phyloP scores from a whole-genome alignment of 139 green algal species.

The Pycnococcus provasolii region DNA sequence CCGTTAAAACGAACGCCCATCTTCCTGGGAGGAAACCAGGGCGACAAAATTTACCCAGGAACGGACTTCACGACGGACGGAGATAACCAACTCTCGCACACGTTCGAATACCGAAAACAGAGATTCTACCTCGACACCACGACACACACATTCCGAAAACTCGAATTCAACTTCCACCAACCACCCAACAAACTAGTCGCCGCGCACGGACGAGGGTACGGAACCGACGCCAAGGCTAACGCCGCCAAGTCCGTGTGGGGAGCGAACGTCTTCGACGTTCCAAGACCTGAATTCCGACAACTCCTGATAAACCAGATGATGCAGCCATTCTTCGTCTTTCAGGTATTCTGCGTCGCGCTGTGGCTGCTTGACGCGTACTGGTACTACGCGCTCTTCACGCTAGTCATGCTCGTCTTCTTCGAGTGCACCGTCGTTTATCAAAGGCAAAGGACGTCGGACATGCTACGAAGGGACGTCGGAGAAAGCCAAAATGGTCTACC shows the following conservation, averaged over 20 bases:
- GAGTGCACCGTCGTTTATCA: slow-evolving; percentile 89
- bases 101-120: too few relatives aligned
- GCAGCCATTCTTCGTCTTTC: slow-evolving; percentile 92
- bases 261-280: neutral
- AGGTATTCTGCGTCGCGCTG: slow-evolving; percentile 85
- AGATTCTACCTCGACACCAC: too few relatives aligned
- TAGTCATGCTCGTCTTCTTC: slow-evolving; percentile 94
- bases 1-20: too few relatives aligned
- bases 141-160: too few relatives aligned
- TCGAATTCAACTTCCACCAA: too few relatives aligned
- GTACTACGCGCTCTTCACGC: slow-evolving; percentile 97
- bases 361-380: slow-evolving; percentile 84
- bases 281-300: neutral
- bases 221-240: too few relatives aligned
- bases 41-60: too few relatives aligned
- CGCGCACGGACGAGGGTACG: too few relatives aligned
- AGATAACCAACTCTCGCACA: too few relatives aligned
- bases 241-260: neutral
- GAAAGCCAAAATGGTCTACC: slow-evolving; percentile 47
- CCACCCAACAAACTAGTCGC: too few relatives aligned
- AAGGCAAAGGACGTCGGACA: slow-evolving; percentile 68
- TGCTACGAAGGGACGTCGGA: slow-evolving; percentile 68
- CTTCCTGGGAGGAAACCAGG: too few relatives aligned
- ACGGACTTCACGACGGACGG: too few relatives aligned
- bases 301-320: slow-evolving; percentile 79